Percentiles rank a stretch among this genome's conserved stretches.
phyloP scores from a whole-genome alignment of 768 basidiomycete genomes.

The Kwoniella dejecticola region DNA sequence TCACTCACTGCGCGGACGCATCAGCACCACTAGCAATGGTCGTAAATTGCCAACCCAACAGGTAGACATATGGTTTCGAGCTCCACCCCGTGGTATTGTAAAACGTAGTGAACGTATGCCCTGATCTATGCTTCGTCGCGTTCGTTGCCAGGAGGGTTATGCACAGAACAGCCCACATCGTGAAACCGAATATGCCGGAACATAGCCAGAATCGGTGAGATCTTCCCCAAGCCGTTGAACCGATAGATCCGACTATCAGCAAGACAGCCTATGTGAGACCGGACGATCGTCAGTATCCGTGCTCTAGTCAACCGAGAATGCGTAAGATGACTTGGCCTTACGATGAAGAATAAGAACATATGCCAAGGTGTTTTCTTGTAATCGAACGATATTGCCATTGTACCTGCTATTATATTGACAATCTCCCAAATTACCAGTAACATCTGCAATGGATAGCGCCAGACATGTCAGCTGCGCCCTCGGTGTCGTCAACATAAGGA shows the following conservation, averaged over 20 bases:
- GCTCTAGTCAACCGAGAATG: too few relatives aligned
- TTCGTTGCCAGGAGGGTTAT: conserved; percentile 26
- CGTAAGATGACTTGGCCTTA: too few relatives aligned
- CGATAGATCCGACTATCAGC: conserved; percentile 38
- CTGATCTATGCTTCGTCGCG: conserved; percentile 15
- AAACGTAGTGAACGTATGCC: conserved; percentile 20
- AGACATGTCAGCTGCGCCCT: too few relatives aligned
- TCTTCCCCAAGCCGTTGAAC: conserved; percentile 48
- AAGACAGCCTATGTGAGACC: conserved; percentile 31
- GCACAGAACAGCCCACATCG: conserved; percentile 49
- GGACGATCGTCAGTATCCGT: too few relatives aligned
- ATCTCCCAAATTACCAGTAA: conserved; percentile 49
- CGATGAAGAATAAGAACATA: conserved; percentile 46
- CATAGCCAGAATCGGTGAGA: conserved; percentile 50
- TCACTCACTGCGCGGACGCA: conserved; percentile 55
- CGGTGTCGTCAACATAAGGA: too few relatives aligned
- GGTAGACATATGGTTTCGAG: conserved; percentile 54
- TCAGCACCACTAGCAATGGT: conserved; percentile 57
- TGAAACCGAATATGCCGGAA: conserved; percentile 32
- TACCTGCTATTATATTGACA: conserved; percentile 43
- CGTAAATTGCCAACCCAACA: conserved; percentile 56
- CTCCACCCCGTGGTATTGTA: conserved; percentile 45
- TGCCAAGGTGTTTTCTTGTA: conserved; percentile 47
- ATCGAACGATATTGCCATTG: conserved; percentile 41
- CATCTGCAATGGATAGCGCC: conserved; percentile 27